These are phyloP conservation scores for Daphne laureola DNA, from an alignment of 441 rosid species.

Conservation along the genomic window DNA sequence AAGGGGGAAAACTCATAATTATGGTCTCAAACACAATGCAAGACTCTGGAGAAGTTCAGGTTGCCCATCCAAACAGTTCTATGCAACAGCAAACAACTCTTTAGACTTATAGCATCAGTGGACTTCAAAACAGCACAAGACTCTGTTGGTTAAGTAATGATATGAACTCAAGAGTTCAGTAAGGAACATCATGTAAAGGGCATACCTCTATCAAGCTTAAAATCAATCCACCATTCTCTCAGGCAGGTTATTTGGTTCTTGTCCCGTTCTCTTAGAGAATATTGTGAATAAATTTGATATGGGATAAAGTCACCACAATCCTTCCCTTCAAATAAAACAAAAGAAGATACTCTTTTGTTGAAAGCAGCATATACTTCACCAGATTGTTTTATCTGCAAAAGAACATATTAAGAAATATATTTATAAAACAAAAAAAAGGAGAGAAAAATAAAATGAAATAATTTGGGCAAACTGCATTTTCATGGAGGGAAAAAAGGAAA, in stretches of 20 bases:
- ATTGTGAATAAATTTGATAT: constrained; percentile 52
- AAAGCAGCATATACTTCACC: constrained; percentile 46
- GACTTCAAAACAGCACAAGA: too few relatives aligned
- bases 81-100: too few relatives aligned
- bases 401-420: background rate
- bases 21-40: background rate
- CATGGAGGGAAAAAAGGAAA: background rate
- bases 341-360: constrained; percentile 49
- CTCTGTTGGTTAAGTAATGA: too few relatives aligned
- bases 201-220: constrained; percentile 37
- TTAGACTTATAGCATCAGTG: too few relatives aligned
- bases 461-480: background rate
- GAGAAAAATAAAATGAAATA: too few relatives aligned
- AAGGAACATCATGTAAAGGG: constrained; percentile 3
- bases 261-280: constrained; percentile 33
- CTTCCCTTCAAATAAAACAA: constrained; percentile 50
- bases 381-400: constrained; percentile 48
- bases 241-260: constrained; percentile 35
- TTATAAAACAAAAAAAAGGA: too few relatives aligned
- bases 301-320: constrained; percentile 33
- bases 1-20: background rate
- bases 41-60: too few relatives aligned
- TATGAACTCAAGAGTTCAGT: background rate
- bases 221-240: constrained; percentile 36
- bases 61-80: too few relatives aligned